These are phyloP conservation scores for Boletus subparvulus DNA, from an alignment of 768 basidiomycete species.

Conservation along the genomic window DNA sequence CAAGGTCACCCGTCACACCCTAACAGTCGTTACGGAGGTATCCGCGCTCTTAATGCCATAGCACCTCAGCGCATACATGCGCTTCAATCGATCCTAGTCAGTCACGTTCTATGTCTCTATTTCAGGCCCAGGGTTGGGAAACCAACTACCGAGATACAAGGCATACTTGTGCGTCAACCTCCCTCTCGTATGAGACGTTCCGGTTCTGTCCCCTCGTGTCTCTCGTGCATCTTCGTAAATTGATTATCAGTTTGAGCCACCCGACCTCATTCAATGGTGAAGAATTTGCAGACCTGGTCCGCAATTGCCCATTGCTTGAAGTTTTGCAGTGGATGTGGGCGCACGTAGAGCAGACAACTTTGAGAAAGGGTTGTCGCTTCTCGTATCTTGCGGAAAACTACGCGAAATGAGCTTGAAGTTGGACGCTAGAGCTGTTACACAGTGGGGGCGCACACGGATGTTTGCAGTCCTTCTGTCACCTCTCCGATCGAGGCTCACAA, in stretches of 20 bases:
- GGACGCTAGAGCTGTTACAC: neutral
- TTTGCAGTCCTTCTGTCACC: neutral
- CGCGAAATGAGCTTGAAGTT: neutral
- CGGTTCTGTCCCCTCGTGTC: neutral
- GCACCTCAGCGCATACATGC: constrained; percentile 1
- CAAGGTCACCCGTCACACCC: neutral
- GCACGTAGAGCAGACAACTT: too few relatives aligned
- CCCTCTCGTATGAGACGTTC: neutral
- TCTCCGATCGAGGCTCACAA: too few relatives aligned
- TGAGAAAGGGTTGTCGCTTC: too few relatives aligned
- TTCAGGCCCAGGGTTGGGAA: too few relatives aligned
- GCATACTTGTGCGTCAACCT: neutral
- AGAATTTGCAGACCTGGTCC: neutral
- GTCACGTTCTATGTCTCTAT: neutral
- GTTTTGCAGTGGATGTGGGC: neutral
- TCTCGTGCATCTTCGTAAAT: neutral
- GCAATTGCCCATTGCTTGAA: neutral
- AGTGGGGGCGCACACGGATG: neutral
- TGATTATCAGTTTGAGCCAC: neutral
- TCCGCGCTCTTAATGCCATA: neutral
- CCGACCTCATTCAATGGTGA: neutral
- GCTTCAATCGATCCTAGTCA: neutral
- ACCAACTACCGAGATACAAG: neutral
- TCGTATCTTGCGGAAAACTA: neutral
- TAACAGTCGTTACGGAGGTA: neutral